These are phyloP conservation scores for Acmispon strigosus DNA, from an alignment of 306 rosid genomes.

Conservation along the genomic window DNA sequence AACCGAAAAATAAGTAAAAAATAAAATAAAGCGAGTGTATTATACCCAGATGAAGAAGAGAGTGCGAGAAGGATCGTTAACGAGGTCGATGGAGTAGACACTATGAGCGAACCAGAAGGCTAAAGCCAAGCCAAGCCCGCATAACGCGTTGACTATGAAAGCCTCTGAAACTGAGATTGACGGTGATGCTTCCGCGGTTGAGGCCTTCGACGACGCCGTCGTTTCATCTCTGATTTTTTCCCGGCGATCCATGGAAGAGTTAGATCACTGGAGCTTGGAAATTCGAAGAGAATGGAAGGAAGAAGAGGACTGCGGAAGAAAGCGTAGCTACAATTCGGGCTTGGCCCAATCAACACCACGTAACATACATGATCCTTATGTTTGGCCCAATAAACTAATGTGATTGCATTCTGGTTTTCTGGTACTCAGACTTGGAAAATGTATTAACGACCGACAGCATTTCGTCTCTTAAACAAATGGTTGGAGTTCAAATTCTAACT, in stretches of 20 bases:
- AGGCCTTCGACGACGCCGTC: not conserved
- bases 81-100: conserved; percentile 20
- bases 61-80: conserved; percentile 33
- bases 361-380: too few relatives aligned
- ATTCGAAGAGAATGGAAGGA: not conserved
- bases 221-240: not conserved
- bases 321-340: not conserved
- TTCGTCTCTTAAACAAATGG: too few relatives aligned
- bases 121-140: conserved; percentile 12
- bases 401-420: too few relatives aligned
- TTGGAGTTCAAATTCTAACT: too few relatives aligned
- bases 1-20: too few relatives aligned
- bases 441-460: too few relatives aligned
- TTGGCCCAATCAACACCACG: not conserved
- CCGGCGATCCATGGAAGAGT: conserved; percentile 21
- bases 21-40: not conserved
- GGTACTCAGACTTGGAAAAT: too few relatives aligned
- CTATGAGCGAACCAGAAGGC: conserved; percentile 15
- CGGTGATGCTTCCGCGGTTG: not conserved
- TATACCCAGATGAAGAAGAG: conserved; percentile 35
- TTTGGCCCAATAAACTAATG: too few relatives aligned
- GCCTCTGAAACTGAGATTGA: conserved; percentile 21
- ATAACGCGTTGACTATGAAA: not conserved
- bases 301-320: not conserved
- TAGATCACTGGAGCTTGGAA: not conserved